Percentiles rank a stretch among this genome's conserved stretches.
Evolutionary conservation across 2,329 filamentous ascomycete species (phyloP).

Genomic region (Acarospora socialis): DNA sequence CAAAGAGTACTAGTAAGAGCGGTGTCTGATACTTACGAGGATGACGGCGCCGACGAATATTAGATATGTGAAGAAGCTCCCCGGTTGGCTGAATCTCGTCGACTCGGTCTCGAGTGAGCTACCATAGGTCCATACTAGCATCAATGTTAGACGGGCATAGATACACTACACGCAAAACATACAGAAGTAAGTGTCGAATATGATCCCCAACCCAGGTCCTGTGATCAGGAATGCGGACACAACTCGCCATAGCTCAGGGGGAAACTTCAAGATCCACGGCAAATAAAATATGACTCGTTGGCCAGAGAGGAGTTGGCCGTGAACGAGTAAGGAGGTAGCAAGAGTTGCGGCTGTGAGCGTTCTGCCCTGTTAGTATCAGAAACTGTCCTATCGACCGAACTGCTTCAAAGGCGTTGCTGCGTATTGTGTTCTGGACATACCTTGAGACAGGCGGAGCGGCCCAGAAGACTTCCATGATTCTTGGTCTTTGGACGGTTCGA

Average conservation of each 20-base stretch:
- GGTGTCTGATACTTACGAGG: slow-evolving; percentile 50
- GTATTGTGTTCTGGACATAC: slow-evolving; percentile 29
- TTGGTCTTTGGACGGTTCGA: not conserved
- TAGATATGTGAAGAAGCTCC: slow-evolving; percentile 70
- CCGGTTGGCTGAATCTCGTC: slow-evolving; percentile 56
- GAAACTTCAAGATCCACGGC: slow-evolving; percentile 39
- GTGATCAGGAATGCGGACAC: slow-evolving; percentile 46
- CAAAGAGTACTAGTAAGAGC: slow-evolving; percentile 9
- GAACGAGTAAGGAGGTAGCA: slow-evolving; percentile 45
- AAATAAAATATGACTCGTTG: slow-evolving; percentile 41
- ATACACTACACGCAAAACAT: slow-evolving; percentile 20
- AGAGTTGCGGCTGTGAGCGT: slow-evolving; percentile 53
- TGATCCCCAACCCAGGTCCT: slow-evolving; percentile 39
- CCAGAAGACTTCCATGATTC: slow-evolving; percentile 48
- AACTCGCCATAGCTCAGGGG: slow-evolving; percentile 47
- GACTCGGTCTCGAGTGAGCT: slow-evolving; percentile 59
- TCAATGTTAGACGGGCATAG: slow-evolving; percentile 17
- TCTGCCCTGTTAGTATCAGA: slow-evolving; percentile 41
- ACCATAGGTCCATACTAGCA: slow-evolving; percentile 58
- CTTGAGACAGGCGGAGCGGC: slow-evolving; percentile 51
- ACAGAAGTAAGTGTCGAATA: slow-evolving; percentile 64
- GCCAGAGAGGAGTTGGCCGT: slow-evolving; percentile 41
- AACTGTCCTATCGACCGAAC: slow-evolving; percentile 10
- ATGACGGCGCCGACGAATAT: slow-evolving; percentile 58
- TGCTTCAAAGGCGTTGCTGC: slow-evolving; percentile 7